These are phyloP conservation scores for Physcomitrellopsis africana DNA, from an alignment of 225 moss, liverwort and hornwort genomes.

Conservation along the genomic window DNA sequence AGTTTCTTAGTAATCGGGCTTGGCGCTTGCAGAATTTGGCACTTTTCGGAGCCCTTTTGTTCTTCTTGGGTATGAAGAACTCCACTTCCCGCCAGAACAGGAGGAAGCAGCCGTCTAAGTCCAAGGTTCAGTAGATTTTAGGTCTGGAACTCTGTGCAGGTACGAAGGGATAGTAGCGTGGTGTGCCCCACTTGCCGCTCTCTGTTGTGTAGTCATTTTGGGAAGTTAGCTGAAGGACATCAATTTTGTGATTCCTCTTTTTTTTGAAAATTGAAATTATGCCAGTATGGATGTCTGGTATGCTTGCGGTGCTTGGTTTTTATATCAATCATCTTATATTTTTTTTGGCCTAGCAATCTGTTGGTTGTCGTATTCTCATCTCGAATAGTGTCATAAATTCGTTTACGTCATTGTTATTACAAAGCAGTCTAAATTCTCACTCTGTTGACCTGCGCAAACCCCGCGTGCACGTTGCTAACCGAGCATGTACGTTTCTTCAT, in stretches of 20 bases:
- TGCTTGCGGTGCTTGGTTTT: constrained; percentile 27
- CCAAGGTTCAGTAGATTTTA: constrained; percentile 59
- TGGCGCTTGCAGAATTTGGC: constrained; percentile 58
- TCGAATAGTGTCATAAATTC: too few species aligned
- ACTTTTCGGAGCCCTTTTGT: constrained; percentile 62
- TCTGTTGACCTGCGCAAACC: too few species aligned
- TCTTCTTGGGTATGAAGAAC: constrained; percentile 69
- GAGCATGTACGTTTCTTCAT: too few species aligned
- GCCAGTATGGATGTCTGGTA: constrained; percentile 33
- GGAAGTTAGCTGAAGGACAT: constrained; percentile 33
- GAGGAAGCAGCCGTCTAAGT: constrained; percentile 58
- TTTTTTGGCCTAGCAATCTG: too few species aligned
- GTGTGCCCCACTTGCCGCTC: constrained; percentile 28
- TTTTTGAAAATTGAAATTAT: constrained; percentile 28
- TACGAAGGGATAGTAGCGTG: constrained; percentile 32
- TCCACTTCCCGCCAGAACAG: constrained; percentile 59
- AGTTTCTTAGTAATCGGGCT: background rate
- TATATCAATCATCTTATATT: background rate
- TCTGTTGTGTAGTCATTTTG: constrained; percentile 45
- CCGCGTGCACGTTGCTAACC: too few species aligned
- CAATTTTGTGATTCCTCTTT: constrained; percentile 28
- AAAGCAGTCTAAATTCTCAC: too few species aligned
- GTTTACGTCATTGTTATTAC: too few species aligned
- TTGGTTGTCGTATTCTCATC: too few species aligned
- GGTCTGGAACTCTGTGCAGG: constrained; percentile 42